Evolutionary conservation across 805 yeast species (phyloP).

Genomic region (Teunomyces tritomae): DNA sequence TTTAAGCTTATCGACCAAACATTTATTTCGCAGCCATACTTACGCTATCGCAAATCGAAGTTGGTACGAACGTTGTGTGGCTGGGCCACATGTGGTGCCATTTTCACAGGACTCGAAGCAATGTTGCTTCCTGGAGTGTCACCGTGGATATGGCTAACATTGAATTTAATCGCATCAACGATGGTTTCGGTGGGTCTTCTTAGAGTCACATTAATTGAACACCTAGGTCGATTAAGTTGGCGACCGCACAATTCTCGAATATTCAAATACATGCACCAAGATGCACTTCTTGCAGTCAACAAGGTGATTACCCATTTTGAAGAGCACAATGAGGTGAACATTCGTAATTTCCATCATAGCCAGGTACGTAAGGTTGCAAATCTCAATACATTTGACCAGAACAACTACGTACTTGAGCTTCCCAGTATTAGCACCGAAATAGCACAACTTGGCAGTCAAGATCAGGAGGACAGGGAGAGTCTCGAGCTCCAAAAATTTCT

Average conservation of each 20-base stretch:
- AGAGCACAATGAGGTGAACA: slow-evolving; percentile 41
- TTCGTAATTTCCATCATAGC: slow-evolving; percentile 37
- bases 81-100: background rate
- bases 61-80: background rate
- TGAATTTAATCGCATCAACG: slow-evolving; percentile 6
- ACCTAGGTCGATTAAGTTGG: slow-evolving; percentile 36
- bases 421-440: slow-evolving; percentile 8
- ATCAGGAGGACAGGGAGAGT: background rate
- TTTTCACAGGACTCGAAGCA: slow-evolving; percentile 21
- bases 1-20: slow-evolving; percentile 28
- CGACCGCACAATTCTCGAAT: slow-evolving; percentile 28
- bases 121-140: slow-evolving; percentile 14
- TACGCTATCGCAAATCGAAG: background rate
- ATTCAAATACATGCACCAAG: slow-evolving; percentile 26
- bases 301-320: slow-evolving; percentile 39
- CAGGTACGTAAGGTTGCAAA: slow-evolving; percentile 20
- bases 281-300: slow-evolving; percentile 31
- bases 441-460: background rate
- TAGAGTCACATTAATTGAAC: slow-evolving; percentile 8
- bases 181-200: slow-evolving; percentile 5
- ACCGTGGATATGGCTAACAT: slow-evolving; percentile 9
- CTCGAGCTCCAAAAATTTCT: slow-evolving; percentile 15
- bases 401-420: slow-evolving; percentile 25
- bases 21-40: slow-evolving; percentile 12
- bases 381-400: slow-evolving; percentile 15